Base-by-base conservation (phyloP, 2,329 filamentous ascomycete species). In the Daldinia eschscholtzii region DNA sequence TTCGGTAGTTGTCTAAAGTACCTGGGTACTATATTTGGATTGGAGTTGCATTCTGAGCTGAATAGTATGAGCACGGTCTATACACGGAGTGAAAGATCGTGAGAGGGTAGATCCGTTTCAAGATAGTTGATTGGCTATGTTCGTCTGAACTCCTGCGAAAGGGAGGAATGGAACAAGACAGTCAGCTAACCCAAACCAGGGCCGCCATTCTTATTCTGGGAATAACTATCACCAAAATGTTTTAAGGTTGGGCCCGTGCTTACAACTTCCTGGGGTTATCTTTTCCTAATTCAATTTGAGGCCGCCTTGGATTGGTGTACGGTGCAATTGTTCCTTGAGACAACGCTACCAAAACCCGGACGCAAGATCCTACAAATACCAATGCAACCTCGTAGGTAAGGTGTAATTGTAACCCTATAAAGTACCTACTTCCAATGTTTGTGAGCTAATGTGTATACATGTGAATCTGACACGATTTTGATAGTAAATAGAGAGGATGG, bases 331-430 rank as follows among this genome's bases (percentile, higher is more conserved):
- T 48, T 50, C 46, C 7, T 30, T 1, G 15, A 50, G 26, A 50
- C 46, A 30, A 48, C n/a, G 7, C 20, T 35, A 35, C 6, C 1
- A 15, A 50, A 30, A 12, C 13, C 7, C 26, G 12, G 20, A 26
- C 13, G 20, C 13, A 48, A 6, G 20, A 30, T 50, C 46, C 26
- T 50, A 53, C 44, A 12, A 46, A 26, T 6, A 12, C 44, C 50
- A 20, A 28, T 64, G 56, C 58, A 67, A 56, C 48, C 44, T 10
- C 20, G 20, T 6, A n/a, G 33, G 41, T 3, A 52, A 48, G 33
- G 30, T 7, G 35, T 26, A 7, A 41, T 33, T 42, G 53, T 37
- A 59, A 57, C 53, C 41, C 37, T 12, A 42, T 41, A 48, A 35
- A 33, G 41, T 41, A 10, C 15, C 20, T 23, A 4, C 18, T 1